Percentiles rank a stretch among this genome's conserved stretches.
Conservation (phyloP, 75 land plant species). For the Sequoiadendron giganteum region DNA sequence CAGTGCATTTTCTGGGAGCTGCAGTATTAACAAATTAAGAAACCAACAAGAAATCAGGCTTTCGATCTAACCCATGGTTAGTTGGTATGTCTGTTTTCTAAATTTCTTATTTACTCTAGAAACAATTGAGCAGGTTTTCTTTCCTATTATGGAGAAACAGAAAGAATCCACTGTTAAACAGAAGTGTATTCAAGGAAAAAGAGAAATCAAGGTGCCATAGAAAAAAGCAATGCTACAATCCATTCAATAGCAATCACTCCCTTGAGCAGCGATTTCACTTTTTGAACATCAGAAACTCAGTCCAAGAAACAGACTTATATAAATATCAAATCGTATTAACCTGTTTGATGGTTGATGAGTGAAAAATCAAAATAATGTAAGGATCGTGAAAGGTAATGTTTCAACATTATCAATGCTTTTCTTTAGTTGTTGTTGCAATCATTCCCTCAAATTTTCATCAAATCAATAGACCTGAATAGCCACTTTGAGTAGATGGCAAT, state of each 20-base stretch:
- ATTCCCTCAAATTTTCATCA: not conserved
- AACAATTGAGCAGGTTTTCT: not conserved
- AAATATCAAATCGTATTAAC: not conserved
- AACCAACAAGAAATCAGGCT: not conserved
- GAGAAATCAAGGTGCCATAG: not conserved
- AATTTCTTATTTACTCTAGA: not conserved
- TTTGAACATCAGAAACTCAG: not conserved
- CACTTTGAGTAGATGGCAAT: not conserved
- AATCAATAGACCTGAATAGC: not conserved
- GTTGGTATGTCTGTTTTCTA: not conserved
- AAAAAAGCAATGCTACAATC: not conserved
- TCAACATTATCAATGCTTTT: not conserved
- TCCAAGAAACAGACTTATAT: not conserved
- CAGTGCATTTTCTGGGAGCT: constrained; percentile 70
- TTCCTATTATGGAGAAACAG: not conserved
- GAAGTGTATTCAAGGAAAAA: not conserved
- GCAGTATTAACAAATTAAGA: constrained; percentile 14
- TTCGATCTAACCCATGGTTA: not conserved
- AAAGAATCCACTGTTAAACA: not conserved
- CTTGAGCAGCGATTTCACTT: not conserved
- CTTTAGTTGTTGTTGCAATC: not conserved
- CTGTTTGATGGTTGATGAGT: not conserved
- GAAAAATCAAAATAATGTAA: not conserved
- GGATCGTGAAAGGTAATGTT: not conserved
- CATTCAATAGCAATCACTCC: not conserved